Percentiles rank a stretch among this genome's conserved stretches.
Conservation (phyloP, 805 yeast species). For the Saturnispora kantuleensis region DNA sequence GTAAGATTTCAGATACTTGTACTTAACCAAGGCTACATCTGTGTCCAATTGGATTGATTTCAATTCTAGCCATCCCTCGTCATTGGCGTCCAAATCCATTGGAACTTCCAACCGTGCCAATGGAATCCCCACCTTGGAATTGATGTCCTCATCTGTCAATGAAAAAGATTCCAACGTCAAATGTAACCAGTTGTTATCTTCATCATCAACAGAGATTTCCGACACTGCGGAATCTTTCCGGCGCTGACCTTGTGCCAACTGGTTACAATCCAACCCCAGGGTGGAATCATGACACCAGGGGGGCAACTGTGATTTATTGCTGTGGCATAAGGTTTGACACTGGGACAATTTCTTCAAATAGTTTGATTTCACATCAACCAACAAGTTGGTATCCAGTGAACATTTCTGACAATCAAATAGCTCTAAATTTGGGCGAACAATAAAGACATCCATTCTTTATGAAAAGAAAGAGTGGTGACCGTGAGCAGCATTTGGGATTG, state of each 20-base stretch:
- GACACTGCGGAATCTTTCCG: not conserved
- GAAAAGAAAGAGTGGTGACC: not conserved
- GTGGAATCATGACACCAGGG: conserved; percentile 6
- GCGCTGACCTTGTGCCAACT: conserved; percentile 1
- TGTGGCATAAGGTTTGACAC: conserved; percentile 7
- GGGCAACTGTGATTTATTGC: not conserved
- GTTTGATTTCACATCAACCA: conserved; percentile 13
- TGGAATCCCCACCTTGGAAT: not conserved
- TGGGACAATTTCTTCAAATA: conserved; percentile 14
- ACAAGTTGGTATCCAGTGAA: conserved; percentile 13
- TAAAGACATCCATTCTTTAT: conserved; percentile 20
- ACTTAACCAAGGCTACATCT: conserved; percentile 21
- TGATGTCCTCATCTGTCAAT: conserved; percentile 7
- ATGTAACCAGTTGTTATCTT: not conserved
- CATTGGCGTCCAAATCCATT: not conserved
- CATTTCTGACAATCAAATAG: conserved; percentile 20
- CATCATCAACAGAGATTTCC: not conserved
- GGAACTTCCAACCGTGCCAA: conserved; percentile 7
- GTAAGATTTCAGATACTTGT: conserved; percentile 21
- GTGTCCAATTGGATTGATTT: conserved; percentile 20
- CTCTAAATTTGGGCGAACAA: conserved; percentile 26
- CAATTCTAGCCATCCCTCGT: conserved; percentile 14
- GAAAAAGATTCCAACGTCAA: conserved; percentile 8
- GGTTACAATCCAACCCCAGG: not conserved
- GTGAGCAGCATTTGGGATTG: not conserved